Evolutionary conservation across 257 asterid species (phyloP).

Genomic region (Fraxinus excelsior): DNA sequence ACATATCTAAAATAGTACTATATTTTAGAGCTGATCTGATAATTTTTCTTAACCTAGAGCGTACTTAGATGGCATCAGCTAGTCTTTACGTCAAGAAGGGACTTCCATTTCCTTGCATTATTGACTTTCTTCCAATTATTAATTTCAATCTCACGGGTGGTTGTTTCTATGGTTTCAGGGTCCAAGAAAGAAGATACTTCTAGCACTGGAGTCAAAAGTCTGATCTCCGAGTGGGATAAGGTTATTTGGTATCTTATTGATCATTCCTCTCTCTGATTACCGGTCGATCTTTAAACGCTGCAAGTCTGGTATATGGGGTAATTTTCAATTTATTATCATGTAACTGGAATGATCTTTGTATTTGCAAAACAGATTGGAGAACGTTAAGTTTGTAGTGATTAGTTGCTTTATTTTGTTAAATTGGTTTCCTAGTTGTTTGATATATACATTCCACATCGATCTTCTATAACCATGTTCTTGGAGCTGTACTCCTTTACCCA

Average conservation of each 20-base stretch:
- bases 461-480: no score
- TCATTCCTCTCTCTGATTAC: constrained; percentile 19
- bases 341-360: no score
- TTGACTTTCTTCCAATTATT: not conserved
- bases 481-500: no score
- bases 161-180: constrained; percentile 58
- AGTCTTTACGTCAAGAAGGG: not conserved
- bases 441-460: no score
- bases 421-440: no score
- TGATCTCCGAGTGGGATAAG: constrained; percentile 27
- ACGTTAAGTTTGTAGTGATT: no score
- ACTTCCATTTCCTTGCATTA: not conserved
- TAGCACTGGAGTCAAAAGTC: constrained; percentile 73
- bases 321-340: constrained; percentile 1
- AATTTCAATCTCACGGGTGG: not conserved
- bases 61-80: not conserved
- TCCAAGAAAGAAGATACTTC: constrained; percentile 94
- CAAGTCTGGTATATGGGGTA: constrained; percentile 17
- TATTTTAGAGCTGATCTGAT: not conserved
- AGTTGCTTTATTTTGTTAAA: no score
- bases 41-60: not conserved
- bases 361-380: no score
- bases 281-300: constrained; percentile 18
- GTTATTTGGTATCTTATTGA: constrained; percentile 18
- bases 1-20: not conserved